Base-by-base conservation (phyloP, 305 asterid species). In the Plantago coronopus region DNA sequence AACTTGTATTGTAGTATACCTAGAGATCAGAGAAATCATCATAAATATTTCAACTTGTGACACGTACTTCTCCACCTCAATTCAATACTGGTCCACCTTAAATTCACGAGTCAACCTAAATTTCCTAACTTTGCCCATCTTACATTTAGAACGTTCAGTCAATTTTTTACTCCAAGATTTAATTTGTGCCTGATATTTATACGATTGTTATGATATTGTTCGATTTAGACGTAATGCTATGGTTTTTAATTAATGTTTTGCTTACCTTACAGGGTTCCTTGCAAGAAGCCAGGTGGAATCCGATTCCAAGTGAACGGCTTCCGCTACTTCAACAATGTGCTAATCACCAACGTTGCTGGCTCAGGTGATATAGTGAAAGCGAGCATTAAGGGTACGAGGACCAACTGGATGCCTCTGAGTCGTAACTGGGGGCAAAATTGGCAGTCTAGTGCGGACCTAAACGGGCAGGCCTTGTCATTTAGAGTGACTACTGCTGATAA, bases 391-490 rank as follows among this genome's bases (percentile, higher is more conserved):
- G 86, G 86, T 8, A 56, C 79, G 4, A 65, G 62, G 18, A 81
- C 86, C 3, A 72, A 59, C 17, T 81, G 86, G 86, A 0, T 78
- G n/a, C 38, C 81, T 0, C 59, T 76, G 79, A 75, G 79, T 57
- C 77, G 83, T 31, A 81, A 81, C 63, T 81, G 86, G 86, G 86
- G 86, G 19, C 83, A 78, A 61, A 81, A 81, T 42, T 81, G 86
- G 86, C 79, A 81, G 61, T 74, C 83, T 47, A 78, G 69, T 63
- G 74, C 76, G 7, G 72, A 54, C 10, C 76, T 81, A 1, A 79
- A 70, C 25, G 83, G 86, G 29, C 83, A 81, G 50, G 75, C 83
- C 23, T 48, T 81, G 70, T 81, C 86, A 1, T 70, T 81, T 38
- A 59, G 79, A 23, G 79, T 81, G 21, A 73, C 72, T 9, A 57